A percentile compares a stretch with the other conserved stretches of the same genome.
Evolutionary conservation across 192 early-diverging fungal genomes (phyloP).

Genomic region (Coemansia sp.): DNA sequence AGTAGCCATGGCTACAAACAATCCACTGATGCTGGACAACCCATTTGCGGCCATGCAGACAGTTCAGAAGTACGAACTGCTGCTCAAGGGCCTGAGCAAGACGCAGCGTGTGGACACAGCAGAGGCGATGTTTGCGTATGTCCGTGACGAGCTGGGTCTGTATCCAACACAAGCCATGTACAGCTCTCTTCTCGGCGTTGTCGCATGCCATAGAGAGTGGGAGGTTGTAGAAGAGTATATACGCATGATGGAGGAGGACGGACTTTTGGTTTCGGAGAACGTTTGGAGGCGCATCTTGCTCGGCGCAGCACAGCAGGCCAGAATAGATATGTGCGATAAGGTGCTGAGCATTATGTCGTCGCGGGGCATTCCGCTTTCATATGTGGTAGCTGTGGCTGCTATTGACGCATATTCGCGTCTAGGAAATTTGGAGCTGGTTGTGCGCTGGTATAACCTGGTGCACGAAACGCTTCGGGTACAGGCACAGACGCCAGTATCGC

Average conservation of each 20-base stretch:
- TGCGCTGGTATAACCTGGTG: constrained; percentile 39
- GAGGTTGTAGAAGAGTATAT: constrained; percentile 21
- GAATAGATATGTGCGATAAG: constrained; percentile 27
- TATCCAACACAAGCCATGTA: constrained; percentile 40
- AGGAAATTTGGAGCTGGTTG: constrained; percentile 32
- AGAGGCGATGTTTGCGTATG: constrained; percentile 30
- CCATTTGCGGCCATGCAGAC: constrained; percentile 29
- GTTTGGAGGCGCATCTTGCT: constrained; percentile 44
- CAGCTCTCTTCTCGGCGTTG: constrained; percentile 29
- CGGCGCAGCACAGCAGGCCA: constrained; percentile 30
- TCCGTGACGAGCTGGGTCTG: constrained; percentile 34
- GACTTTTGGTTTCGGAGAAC: constrained; percentile 11
- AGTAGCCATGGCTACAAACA: constrained; percentile 30
- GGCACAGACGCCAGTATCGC: background rate
- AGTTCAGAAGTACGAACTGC: constrained; percentile 40
- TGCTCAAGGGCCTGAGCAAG: constrained; percentile 37
- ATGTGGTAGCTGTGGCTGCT: constrained; percentile 27
- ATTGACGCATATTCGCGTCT: constrained; percentile 36
- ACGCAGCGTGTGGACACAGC: constrained; percentile 19
- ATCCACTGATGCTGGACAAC: background rate
- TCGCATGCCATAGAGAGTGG: constrained; percentile 27
- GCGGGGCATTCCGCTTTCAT: constrained; percentile 13
- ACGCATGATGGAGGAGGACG: constrained; percentile 32
- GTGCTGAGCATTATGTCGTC: constrained; percentile 26
- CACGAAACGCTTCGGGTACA: constrained; percentile 25